These are phyloP conservation scores for Globisporangium canariense DNA, from an alignment of 352 stramenopile species.

Conservation along the genomic window DNA sequence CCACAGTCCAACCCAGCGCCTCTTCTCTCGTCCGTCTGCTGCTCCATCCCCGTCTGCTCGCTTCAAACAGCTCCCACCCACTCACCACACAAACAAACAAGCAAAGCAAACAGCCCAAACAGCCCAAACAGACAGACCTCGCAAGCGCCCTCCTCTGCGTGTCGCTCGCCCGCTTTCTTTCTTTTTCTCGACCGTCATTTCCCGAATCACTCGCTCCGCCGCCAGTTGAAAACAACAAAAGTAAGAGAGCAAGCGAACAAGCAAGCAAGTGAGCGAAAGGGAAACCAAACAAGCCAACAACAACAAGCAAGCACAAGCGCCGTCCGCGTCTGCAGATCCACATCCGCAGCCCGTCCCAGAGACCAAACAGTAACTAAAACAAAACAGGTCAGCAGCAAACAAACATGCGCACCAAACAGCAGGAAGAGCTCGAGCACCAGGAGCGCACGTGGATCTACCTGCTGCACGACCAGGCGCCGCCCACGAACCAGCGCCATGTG, in stretches of 20 bases:
- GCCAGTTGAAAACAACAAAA: background rate
- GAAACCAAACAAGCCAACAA: background rate
- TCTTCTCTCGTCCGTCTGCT: slow-evolving; percentile 12
- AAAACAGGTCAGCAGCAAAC: slow-evolving; percentile 11
- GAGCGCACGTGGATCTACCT: slow-evolving; percentile 23
- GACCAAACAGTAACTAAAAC: background rate
- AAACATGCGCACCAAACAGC: slow-evolving; percentile 18
- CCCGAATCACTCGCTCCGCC: slow-evolving; percentile 11
- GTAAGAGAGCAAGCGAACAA: background rate
- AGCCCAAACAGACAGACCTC: background rate
- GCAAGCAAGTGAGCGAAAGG: background rate
- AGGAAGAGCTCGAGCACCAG: slow-evolving; percentile 18
- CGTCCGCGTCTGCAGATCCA: slow-evolving; percentile 6
- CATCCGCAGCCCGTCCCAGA: background rate
- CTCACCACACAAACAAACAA: background rate
- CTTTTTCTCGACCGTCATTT: slow-evolving; percentile 13
- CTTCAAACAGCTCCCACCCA: slow-evolving; percentile 17
- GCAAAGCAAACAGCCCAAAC: background rate
- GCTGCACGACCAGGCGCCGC: slow-evolving; percentile 18
- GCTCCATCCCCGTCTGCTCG: slow-evolving; percentile 9
- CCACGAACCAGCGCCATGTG: slow-evolving; percentile 11
- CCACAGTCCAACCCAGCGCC: slow-evolving; percentile 5
- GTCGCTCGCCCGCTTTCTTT: slow-evolving; percentile 6
- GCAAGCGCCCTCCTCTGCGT: background rate
- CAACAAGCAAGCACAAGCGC: background rate